phyloP scores from a whole-genome alignment of 2,329 filamentous ascomycete genomes.

The Passalora sequoiae region DNA sequence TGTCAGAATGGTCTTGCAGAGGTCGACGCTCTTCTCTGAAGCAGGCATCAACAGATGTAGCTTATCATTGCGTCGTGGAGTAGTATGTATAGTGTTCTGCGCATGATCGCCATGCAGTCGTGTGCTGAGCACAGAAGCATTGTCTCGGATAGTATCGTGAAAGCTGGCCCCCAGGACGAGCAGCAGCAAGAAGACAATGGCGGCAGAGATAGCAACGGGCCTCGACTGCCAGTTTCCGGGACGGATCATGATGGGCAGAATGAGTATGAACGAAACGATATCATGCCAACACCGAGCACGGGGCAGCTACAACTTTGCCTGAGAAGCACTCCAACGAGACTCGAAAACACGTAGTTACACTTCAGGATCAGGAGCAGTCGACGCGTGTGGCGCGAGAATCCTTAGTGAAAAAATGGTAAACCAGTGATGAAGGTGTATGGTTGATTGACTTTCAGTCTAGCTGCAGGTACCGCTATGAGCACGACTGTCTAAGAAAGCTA shows the following conservation, averaged over 20 bases:
- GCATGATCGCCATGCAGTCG: neutral
- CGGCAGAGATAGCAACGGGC: neutral
- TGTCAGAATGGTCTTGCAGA: constrained; percentile 23
- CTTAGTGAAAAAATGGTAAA: too few relatives aligned
- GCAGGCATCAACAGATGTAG: constrained; percentile 21
- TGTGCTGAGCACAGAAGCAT: neutral
- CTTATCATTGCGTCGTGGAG: constrained; percentile 6
- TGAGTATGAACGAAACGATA: too few relatives aligned
- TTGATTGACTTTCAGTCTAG: too few relatives aligned
- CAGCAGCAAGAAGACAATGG: neutral
- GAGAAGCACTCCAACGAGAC: too few relatives aligned
- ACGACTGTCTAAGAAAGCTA: too few relatives aligned
- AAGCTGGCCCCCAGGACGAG: neutral
- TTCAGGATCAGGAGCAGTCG: too few relatives aligned
- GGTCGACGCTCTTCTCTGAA: constrained; percentile 14
- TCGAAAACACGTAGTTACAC: too few relatives aligned
- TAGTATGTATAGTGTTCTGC: neutral
- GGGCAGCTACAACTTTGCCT: too few relatives aligned
- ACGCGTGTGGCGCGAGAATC: too few relatives aligned
- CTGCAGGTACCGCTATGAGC: too few relatives aligned
- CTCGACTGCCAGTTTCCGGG: neutral
- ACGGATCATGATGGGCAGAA: neutral
- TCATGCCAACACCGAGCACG: too few relatives aligned
- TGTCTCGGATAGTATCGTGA: neutral
- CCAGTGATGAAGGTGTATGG: too few relatives aligned